Evolutionary conservation across 2,329 filamentous ascomycete species (phyloP), one percentile per base, ranked within the genome.

Genomic region (Sordariomycetes sp.): DNA sequence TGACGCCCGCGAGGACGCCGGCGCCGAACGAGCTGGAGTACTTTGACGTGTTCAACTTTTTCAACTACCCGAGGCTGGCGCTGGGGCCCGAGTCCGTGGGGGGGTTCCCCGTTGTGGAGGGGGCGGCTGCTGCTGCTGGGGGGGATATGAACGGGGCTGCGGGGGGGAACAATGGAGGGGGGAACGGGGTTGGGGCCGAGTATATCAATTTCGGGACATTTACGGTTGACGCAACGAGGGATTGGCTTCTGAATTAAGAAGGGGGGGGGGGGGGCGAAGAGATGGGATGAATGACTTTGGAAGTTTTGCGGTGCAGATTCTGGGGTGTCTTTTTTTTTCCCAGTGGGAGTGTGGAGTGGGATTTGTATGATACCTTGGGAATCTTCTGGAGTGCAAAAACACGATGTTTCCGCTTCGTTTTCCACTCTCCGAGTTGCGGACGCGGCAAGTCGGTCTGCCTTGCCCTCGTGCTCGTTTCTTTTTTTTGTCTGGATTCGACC

Each of bases 41-140:
- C 66, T 75, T 96, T 2, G 90, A 96, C 64, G 88, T 96, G 0
- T 96, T 96, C 67, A 89, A 94, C 64, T 96, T 95, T 67, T 96
- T 96, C 76, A 96, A 96, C 66, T 84, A 95, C 58, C 91, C 91
- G 1, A 76, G 90, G 20, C 73, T 96, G 25, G 79, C 81, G 0
- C 69, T 79, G 24, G 72, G 72, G 34, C 69, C 72, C 12, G 72
- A 74, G 56, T 66, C 65, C 36, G 50, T 57, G 2, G 52, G 13
- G 12, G 28, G 25, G 20, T 57, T 54, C 39, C 56, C 56, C n/a
- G 53, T 59, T 20, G 59, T 59, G 53, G 60, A 52, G 32, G 57
- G 28, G 22, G 59, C 59, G 1, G 64, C 61, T 6, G 58, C 62
- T 60, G 28, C 57, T 61, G 48, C 60, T 61, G 52, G 59, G 56